These are phyloP conservation scores for Pseudogymnoascus pannorum DNA, from an alignment of 2,329 filamentous ascomycete genomes.

Conservation along the genomic window DNA sequence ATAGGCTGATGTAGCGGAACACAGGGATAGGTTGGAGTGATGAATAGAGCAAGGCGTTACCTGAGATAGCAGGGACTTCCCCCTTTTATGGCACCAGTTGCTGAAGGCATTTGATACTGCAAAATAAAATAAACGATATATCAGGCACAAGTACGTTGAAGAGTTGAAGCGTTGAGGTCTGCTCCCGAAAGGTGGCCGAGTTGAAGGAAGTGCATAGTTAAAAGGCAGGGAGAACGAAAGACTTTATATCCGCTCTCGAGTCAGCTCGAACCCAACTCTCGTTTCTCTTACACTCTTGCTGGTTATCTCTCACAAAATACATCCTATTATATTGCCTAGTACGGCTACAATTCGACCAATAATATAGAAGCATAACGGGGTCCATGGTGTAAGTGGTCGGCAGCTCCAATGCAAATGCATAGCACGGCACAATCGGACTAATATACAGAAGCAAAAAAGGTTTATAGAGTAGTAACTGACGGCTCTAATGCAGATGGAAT, in stretches of 20 bases:
- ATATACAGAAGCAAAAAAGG: too few relatives aligned
- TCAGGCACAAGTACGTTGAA: background rate
- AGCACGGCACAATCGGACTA: too few relatives aligned
- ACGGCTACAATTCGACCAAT: too few relatives aligned
- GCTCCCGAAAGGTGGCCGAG: background rate
- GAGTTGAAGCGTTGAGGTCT: background rate
- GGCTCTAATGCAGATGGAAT: too few relatives aligned
- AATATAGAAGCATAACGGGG: too few relatives aligned
- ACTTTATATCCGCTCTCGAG: background rate
- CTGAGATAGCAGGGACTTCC: background rate
- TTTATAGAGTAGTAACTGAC: too few relatives aligned
- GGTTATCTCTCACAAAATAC: too few relatives aligned
- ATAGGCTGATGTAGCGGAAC: background rate
- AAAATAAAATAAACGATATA: too few relatives aligned
- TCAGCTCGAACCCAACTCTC: background rate
- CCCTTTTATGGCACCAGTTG: background rate
- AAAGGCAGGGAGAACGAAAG: background rate
- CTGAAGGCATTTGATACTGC: background rate
- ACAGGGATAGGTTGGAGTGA: background rate
- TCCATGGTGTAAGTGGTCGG: too few relatives aligned
- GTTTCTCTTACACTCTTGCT: too few relatives aligned
- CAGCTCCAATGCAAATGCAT: too few relatives aligned
- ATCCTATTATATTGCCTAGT: too few relatives aligned
- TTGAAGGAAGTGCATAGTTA: background rate
- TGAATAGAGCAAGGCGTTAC: background rate